Percentiles rank a stretch among this genome's conserved stretches.
Evolutionary conservation across 352 stramenopile genomes (phyloP).

Genomic region (Blastocystis sp.): DNA sequence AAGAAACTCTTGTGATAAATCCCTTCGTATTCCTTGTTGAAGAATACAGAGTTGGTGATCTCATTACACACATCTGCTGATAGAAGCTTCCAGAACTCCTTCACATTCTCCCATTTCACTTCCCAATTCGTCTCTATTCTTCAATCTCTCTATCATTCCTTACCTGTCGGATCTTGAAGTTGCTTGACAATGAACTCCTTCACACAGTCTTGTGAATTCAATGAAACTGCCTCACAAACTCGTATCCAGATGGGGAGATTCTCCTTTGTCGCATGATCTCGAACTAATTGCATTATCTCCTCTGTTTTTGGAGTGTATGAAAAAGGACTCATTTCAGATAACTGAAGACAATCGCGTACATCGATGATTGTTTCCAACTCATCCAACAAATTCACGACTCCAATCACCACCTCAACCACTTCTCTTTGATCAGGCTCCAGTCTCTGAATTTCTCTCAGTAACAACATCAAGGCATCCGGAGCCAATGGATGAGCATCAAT

Average conservation of each 20-base stretch:
- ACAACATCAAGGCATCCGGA: neutral
- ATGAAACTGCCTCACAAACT: neutral
- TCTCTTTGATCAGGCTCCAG: neutral
- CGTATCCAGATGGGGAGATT: neutral
- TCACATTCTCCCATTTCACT: neutral
- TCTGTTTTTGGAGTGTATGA: neutral
- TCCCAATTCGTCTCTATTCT: neutral
- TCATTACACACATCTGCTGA: too few relatives aligned
- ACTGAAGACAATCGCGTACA: neutral
- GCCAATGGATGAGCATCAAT: too few relatives aligned
- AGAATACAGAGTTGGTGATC: too few relatives aligned
- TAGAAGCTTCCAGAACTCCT: neutral
- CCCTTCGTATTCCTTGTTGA: too few relatives aligned
- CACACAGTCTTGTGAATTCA: neutral
- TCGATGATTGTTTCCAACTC: neutral
- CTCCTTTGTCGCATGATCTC: neutral
- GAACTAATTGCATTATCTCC: neutral
- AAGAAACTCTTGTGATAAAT: too few relatives aligned
- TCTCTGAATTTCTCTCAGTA: neutral
- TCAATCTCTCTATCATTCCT: neutral
- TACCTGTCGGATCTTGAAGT: neutral
- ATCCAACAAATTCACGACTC: neutral
- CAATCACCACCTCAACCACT: neutral
- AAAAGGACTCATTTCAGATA: neutral
- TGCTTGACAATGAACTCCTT: neutral